A percentile compares a stretch with the other conserved stretches of the same genome.
Conservation (phyloP, 306 rosid species). For the Trifolium dubium region DNA sequence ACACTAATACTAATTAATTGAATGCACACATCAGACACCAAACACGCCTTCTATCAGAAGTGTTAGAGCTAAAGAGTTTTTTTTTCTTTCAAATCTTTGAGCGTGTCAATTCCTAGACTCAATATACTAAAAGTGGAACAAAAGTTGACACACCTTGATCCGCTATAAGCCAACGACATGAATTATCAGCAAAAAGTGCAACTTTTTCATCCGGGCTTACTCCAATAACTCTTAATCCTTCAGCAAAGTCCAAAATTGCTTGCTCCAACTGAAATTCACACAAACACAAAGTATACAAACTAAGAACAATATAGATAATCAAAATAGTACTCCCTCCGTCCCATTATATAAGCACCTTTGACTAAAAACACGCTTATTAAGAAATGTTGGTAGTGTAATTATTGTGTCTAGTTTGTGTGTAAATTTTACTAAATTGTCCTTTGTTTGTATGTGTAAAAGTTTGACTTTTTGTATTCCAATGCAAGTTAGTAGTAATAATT, state of each 20-base stretch:
- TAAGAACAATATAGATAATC: slow-evolving; percentile 21
- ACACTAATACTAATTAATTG: too few relatives aligned
- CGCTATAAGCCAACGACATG: slow-evolving; percentile 89
- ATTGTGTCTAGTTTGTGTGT: too few relatives aligned
- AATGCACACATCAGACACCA: not conserved
- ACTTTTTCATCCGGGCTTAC: slow-evolving; percentile 78
- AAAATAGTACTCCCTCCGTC: too few relatives aligned
- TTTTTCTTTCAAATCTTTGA: slow-evolving; percentile 1
- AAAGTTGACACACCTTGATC: slow-evolving; percentile 75
- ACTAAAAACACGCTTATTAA: too few relatives aligned
- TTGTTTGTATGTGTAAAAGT: too few relatives aligned
- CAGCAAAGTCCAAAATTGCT: slow-evolving; percentile 76
- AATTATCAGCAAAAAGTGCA: slow-evolving; percentile 90
- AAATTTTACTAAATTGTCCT: too few relatives aligned
- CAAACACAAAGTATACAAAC: slow-evolving; percentile 11
- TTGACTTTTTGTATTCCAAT: too few relatives aligned
- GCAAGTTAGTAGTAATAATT: too few relatives aligned
- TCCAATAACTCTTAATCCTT: slow-evolving; percentile 90
- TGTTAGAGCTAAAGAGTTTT: too few relatives aligned
- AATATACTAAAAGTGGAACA: slow-evolving; percentile 3
- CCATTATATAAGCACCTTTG: too few relatives aligned
- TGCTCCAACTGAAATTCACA: slow-evolving; percentile 71
- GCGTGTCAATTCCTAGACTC: slow-evolving; percentile 6
- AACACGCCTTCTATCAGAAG: not conserved
- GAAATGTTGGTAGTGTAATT: too few relatives aligned